Conservation (phyloP, 129 eudicot species). For the Saposhnikovia divaricata region DNA sequence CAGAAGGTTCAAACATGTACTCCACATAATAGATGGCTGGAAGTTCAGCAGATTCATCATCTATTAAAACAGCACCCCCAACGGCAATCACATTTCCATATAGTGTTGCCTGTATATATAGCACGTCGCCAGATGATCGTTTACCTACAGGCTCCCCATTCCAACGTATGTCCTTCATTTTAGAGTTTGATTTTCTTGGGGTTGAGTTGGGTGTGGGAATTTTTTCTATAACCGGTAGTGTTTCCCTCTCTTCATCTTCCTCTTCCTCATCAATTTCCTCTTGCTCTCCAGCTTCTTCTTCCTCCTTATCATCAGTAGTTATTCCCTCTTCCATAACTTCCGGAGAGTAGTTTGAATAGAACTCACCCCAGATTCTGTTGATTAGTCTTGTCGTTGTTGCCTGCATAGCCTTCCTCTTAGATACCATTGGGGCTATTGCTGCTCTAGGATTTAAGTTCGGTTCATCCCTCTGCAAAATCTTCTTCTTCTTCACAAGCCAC, state of each 20-base stretch:
- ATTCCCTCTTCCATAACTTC: constrained; percentile 53
- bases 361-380: constrained; percentile 92
- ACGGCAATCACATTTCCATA: constrained; percentile 51
- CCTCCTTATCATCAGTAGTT: constrained; percentile 40
- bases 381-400: constrained; percentile 69
- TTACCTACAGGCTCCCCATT: constrained; percentile 49
- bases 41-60: constrained; percentile 32
- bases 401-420: constrained; percentile 36
- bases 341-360: constrained; percentile 74
- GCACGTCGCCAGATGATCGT: constrained; percentile 31
- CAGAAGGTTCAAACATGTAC: constrained; percentile 64
- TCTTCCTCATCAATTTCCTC: constrained; percentile 67
- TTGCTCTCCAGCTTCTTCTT: constrained; percentile 41
- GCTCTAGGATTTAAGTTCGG: constrained; percentile 38
- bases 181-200: constrained; percentile 10
- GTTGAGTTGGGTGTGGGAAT: constrained; percentile 11
- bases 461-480: constrained; percentile 30
- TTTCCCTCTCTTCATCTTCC: constrained; percentile 31
- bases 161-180: constrained; percentile 50
- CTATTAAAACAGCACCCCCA: constrained; percentile 60
- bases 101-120: constrained; percentile 50
- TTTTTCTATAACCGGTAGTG: constrained; percentile 5
- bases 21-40: constrained; percentile 61
- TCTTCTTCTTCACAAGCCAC: constrained; percentile 87
- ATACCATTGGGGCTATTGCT: constrained; percentile 19